phyloP scores from a whole-genome alignment of 345 rosid genomes.

The Nasturtium officinale region DNA sequence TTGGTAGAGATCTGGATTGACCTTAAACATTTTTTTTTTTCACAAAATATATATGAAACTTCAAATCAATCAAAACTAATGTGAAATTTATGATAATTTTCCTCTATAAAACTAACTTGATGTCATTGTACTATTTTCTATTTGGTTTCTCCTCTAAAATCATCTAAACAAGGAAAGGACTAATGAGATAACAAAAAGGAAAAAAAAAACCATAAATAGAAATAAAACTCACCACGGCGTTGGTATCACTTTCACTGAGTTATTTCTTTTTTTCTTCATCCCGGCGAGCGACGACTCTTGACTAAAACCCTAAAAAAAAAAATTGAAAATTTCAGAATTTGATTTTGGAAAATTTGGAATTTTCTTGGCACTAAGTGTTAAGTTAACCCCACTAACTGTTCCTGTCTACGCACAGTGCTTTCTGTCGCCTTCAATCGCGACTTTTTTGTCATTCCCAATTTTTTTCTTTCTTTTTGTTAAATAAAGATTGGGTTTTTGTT shows the following conservation, averaged over 20 bases:
- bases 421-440: conserved; percentile 96
- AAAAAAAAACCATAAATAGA: not conserved
- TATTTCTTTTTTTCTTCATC: not conserved
- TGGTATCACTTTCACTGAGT: not conserved
- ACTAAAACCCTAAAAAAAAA: conserved; percentile 10
- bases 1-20: too few relatives aligned
- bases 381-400: conserved; percentile 58
- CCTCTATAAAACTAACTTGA: too few relatives aligned
- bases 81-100: not conserved
- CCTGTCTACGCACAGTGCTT: conserved; percentile 54
- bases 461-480: not conserved
- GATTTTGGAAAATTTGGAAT: conserved; percentile 25
- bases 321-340: not conserved
- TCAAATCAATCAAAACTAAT: too few relatives aligned
- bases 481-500: conserved; percentile 47
- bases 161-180: too few relatives aligned
- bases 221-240: not conserved
- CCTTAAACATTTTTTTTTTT: too few relatives aligned
- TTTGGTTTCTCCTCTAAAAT: too few relatives aligned
- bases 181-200: not conserved
- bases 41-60: too few relatives aligned
- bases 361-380: conserved; percentile 39
- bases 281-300: conserved; percentile 31
- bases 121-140: too few relatives aligned
- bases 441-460: conserved; percentile 57